Evolutionary conservation across 306 rosid genomes (phyloP), one percentile per base, ranked within the genome.

Genomic region (Medicago ruthenica): DNA sequence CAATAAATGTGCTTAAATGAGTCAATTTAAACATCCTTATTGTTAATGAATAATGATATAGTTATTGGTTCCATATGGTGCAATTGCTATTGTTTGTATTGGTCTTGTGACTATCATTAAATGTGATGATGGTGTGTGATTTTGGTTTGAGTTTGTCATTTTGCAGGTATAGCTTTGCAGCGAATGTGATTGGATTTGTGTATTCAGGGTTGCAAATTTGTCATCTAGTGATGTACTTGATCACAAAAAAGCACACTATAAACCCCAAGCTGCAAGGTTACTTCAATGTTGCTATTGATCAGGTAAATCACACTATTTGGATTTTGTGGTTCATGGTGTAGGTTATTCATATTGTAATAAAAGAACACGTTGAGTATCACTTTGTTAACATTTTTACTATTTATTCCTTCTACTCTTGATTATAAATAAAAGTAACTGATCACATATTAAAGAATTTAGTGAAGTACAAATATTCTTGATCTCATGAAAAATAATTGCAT

Each of bases 251-350:
- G 54, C 85, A 85, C 71, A 21, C 82, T 22, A 2, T 87, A 50
- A 62, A 80, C 18, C 87, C 84, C 54, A 80, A 66, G 17, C 58
- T 86, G 3, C 82, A 84, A 21, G 61, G 62, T 72, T 86, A 84
- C 86, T 84, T 85, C 17, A 83, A 71, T 83, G 83, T 95, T 90
- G 88, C 67, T 10, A 78, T 87, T 64, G 98, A 95, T 84, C 97
- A 95, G 96, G 98, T 85, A 87, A 45, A 9, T 2, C 10, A 45
- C 1, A 22, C 17, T 55, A 10, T 20, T 53, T 53, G 27, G 50
- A 36, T 51, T 68, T 85, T n/a, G n/a, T n/a, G n/a, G n/a, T n/a
- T n/a, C n/a, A n/a, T n/a, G n/a, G n/a, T n/a, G n/a, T n/a, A n/a
- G n/a, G n/a, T n/a, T n/a, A n/a, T n/a, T n/a, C n/a, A n/a, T 67